These are phyloP conservation scores for Beauveria rudraprayagi DNA, from an alignment of 2,329 filamentous ascomycete species.

Conservation along the genomic window DNA sequence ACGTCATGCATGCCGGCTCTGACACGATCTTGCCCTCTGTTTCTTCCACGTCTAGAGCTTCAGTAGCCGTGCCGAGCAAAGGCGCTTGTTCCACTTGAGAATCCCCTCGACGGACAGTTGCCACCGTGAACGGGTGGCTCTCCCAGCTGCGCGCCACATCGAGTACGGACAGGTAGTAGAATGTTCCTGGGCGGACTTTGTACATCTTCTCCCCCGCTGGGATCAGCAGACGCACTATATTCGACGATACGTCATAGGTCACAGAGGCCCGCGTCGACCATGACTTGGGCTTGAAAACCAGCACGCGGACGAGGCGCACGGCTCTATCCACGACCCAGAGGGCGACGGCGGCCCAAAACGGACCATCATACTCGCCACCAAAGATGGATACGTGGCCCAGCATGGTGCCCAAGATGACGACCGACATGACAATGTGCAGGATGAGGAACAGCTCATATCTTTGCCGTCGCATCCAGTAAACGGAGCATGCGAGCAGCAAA, in stretches of 20 bases:
- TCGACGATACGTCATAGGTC: constrained; percentile 28
- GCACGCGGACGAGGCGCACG: constrained; percentile 34
- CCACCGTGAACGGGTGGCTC: constrained; percentile 43
- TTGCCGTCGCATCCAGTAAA: constrained; percentile 42
- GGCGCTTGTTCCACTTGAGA: constrained; percentile 24
- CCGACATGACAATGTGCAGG: constrained; percentile 43
- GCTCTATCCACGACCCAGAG: constrained; percentile 44
- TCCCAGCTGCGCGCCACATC: constrained; percentile 36
- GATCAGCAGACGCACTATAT: constrained; percentile 34
- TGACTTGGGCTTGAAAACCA: constrained; percentile 30
- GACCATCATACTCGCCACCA: constrained; percentile 36
- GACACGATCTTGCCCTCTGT: background rate
- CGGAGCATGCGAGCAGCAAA: constrained; percentile 36
- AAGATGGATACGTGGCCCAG: constrained; percentile 48
- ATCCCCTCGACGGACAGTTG: constrained; percentile 21
- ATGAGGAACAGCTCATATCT: constrained; percentile 46
- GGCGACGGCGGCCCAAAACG: constrained; percentile 40
- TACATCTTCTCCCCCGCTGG: constrained; percentile 28
- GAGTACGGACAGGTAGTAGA: constrained; percentile 38
- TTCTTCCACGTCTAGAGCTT: constrained; percentile 1
- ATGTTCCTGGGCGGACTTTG: constrained; percentile 31
- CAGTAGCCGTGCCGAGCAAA: constrained; percentile 19
- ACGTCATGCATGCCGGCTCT: constrained; percentile 23
- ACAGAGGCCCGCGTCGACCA: constrained; percentile 28
- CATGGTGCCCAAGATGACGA: constrained; percentile 42